A percentile compares a stretch with the other conserved stretches of the same genome.
These are phyloP conservation scores for Xylaria sp. DNA, from an alignment of 2,329 filamentous ascomycete genomes.

Conservation along the genomic window DNA sequence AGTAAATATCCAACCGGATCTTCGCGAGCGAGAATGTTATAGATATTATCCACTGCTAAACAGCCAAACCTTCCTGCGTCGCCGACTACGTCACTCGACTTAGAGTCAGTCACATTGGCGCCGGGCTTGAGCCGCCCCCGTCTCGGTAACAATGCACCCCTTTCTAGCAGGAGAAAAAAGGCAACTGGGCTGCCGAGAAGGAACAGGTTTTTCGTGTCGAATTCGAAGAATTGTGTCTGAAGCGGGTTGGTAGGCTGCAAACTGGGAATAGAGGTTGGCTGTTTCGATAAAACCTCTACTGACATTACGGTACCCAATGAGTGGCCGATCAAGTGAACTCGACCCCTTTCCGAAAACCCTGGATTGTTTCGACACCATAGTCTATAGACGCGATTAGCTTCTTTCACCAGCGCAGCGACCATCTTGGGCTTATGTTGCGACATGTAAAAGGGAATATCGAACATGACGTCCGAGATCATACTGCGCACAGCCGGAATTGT, in stretches of 20 bases:
- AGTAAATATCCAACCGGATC: constrained; percentile 89
- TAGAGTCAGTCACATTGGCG: constrained; percentile 70
- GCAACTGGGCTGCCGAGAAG: constrained; percentile 89
- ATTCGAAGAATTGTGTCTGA: constrained; percentile 78
- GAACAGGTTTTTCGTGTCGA: constrained; percentile 90
- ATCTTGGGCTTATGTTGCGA: constrained; percentile 96
- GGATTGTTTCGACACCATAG: constrained; percentile 96
- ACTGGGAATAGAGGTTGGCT: constrained; percentile 77
- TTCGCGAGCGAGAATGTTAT: constrained; percentile 83
- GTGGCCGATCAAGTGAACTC: constrained; percentile 92
- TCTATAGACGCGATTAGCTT: constrained; percentile 95
- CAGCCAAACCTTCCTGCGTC: constrained; percentile 86
- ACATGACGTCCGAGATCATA: constrained; percentile 97
- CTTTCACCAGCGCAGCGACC: constrained; percentile 86
- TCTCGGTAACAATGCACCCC: constrained; percentile 76
- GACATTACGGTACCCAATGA: constrained; percentile 96
- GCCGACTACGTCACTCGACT: constrained; percentile 73
- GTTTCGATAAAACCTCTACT: constrained; percentile 87
- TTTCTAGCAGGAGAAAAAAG: constrained; percentile 91
- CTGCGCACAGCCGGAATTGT: constrained; percentile 93
- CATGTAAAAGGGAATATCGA: constrained; percentile 97
- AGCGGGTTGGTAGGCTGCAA: constrained; percentile 57
- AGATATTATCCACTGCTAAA: constrained; percentile 93
- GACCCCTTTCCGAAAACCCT: constrained; percentile 80
- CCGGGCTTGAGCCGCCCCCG: constrained; percentile 80